These are phyloP conservation scores for Asterochloris sp. DNA, from an alignment of 139 green algal species.

Conservation along the genomic window DNA sequence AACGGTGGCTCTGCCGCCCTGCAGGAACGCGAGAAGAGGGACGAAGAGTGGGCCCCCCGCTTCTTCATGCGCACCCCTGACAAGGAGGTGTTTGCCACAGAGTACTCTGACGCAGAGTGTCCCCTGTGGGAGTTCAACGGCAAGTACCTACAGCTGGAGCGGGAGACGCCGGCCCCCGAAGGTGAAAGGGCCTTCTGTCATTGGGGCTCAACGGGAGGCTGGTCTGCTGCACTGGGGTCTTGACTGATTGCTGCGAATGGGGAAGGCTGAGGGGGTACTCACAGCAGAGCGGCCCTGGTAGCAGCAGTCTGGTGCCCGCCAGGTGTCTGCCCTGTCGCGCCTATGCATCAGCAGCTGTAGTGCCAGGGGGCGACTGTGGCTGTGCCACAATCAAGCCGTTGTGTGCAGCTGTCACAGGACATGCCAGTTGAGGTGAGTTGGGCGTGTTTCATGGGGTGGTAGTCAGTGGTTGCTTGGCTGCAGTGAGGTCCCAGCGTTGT, in stretches of 20 bases:
- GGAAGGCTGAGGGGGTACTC: background rate
- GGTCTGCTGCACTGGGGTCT: background rate
- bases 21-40: slow-evolving; percentile 54
- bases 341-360: no score
- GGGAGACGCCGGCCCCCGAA: slow-evolving; percentile 7
- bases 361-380: no score
- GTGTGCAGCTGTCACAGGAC: background rate
- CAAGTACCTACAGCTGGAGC: slow-evolving; percentile 21
- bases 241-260: background rate
- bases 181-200: background rate
- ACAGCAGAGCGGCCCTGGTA: background rate
- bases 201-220: background rate
- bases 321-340: no score
- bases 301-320: no score
- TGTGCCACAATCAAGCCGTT: background rate
- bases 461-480: no score
- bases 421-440: background rate
- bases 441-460: background rate
- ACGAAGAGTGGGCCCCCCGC: slow-evolving; percentile 61
- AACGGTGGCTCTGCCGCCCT: background rate
- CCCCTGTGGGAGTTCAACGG: slow-evolving; percentile 65
- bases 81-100: slow-evolving; percentile 36
- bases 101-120: slow-evolving; percentile 57
- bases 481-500: no score
- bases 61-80: slow-evolving; percentile 61